phyloP scores from a whole-genome alignment of 495 filamentous ascomycete species.

The Penicillium paxilli region DNA sequence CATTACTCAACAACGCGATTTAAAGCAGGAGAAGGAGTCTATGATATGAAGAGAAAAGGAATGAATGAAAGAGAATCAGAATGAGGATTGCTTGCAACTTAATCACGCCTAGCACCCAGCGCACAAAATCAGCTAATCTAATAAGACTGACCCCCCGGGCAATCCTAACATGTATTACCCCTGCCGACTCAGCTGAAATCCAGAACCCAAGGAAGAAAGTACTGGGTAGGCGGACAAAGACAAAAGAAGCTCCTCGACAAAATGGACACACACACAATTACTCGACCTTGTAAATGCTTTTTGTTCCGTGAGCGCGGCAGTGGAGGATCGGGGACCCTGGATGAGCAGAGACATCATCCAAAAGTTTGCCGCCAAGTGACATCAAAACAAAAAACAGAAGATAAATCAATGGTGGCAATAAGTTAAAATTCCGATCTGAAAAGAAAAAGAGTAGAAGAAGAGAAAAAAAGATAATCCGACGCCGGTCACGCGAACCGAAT shows the following conservation, averaged over 20 bases:
- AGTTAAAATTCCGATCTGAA: constrained; percentile 30
- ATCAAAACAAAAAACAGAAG: constrained; percentile 11
- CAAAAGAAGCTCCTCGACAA: not conserved
- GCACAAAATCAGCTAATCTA: constrained; percentile 12
- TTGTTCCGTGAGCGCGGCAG: not conserved
- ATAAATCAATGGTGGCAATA: constrained; percentile 13
- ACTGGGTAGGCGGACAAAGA: not conserved
- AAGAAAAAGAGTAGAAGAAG: constrained; percentile 11
- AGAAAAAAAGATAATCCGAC: constrained; percentile 33
- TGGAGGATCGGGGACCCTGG: not conserved
- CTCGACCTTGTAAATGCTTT: not conserved
- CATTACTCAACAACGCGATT: not conserved
- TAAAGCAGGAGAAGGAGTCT: not conserved
- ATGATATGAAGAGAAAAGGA: not conserved
- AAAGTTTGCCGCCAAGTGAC: constrained; percentile 2
- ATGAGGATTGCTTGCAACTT: not conserved
- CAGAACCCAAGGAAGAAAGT: not conserved
- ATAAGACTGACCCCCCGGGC: constrained; percentile 1
- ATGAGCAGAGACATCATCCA: constrained; percentile 1
- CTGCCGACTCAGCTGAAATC: not conserved
- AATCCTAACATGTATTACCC: constrained; percentile 7
- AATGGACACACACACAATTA: not conserved
- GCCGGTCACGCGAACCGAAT: constrained; percentile 29
- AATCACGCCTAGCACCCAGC: constrained; percentile 11
- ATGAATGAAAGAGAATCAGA: not conserved